Evolutionary conservation across 345 rosid genomes (phyloP).

Genomic region (Noccaea bulbosa): DNA sequence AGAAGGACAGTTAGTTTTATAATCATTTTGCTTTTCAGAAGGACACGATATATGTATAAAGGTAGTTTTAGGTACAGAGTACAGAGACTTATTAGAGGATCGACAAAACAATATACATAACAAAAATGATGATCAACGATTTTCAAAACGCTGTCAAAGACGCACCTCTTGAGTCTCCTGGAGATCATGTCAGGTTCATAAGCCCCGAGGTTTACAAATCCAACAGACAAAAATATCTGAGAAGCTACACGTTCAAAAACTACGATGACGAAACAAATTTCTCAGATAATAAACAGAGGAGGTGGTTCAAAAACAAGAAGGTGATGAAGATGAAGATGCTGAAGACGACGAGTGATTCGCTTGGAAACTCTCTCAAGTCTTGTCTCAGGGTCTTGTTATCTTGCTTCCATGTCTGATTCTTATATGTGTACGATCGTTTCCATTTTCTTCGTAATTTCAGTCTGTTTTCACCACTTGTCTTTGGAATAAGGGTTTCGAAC

Average conservation of each 20-base stretch:
- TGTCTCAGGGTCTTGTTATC: conserved; percentile 39
- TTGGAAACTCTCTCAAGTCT: conserved; percentile 40
- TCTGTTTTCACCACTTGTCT: conserved; percentile 12
- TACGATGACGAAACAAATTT: conserved; percentile 22
- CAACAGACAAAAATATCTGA: conserved; percentile 42
- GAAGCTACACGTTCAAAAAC: conserved; percentile 44
- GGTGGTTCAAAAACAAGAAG: conserved; percentile 41
- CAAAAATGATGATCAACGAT: conserved; percentile 35
- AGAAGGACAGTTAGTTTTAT: background rate
- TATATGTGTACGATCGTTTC: background rate
- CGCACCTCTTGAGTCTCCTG: conserved; percentile 26
- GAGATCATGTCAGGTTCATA: conserved; percentile 39
- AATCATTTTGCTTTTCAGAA: conserved; percentile 9
- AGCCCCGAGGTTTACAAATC: conserved; percentile 41
- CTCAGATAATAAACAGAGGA: conserved; percentile 31
- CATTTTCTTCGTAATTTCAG: background rate
- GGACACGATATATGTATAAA: conserved; percentile 23
- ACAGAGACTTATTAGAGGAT: background rate
- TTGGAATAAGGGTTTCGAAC: conserved; percentile 22
- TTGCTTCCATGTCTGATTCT: conserved; percentile 40
- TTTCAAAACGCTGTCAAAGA: conserved; percentile 7
- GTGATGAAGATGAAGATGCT: conserved; percentile 22
- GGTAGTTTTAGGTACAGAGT: background rate
- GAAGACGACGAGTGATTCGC: conserved; percentile 35
- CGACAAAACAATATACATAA: background rate